phyloP scores from a whole-genome alignment of 2,329 filamentous ascomycete genomes.

The Biscogniauxia marginata region DNA sequence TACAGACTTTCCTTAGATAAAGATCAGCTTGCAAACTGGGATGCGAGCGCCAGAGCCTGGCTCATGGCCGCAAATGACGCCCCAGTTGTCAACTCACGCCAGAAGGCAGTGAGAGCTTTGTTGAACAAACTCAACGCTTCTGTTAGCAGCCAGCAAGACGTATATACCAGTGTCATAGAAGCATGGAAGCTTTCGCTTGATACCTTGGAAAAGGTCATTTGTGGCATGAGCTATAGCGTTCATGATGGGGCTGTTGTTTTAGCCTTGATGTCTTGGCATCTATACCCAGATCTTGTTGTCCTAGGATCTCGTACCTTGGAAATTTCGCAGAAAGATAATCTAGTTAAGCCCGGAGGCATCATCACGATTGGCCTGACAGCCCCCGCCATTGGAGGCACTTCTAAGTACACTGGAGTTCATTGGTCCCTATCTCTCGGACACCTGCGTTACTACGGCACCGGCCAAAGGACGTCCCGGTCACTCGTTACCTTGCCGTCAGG shows the following conservation, averaged over 20 bases:
- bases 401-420: slow-evolving; percentile 1
- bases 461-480: neutral
- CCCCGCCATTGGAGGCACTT: neutral
- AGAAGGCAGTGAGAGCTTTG: neutral
- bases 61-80: slow-evolving; percentile 8
- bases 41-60: slow-evolving; percentile 12
- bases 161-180: slow-evolving; percentile 8
- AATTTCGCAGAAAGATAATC: slow-evolving; percentile 2
- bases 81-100: neutral
- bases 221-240: slow-evolving; percentile 3
- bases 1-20: slow-evolving; percentile 1
- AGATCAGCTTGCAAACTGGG: slow-evolving; percentile 8
- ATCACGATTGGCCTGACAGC: slow-evolving; percentile 1
- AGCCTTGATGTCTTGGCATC: slow-evolving; percentile 5
- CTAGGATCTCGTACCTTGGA: neutral
- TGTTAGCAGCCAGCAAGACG: slow-evolving; percentile 1
- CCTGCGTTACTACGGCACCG: slow-evolving; percentile 7
- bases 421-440: slow-evolving; percentile 11
- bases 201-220: slow-evolving; percentile 6
- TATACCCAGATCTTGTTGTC: slow-evolving; percentile 8
- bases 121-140: slow-evolving; percentile 1
- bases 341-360: neutral
- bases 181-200: slow-evolving; percentile 8
- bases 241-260: slow-evolving; percentile 5
- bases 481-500: slow-evolving; percentile 1